Evolutionary conservation across 2,329 filamentous ascomycete species (phyloP).

Genomic region (Aureobasidium sp.): DNA sequence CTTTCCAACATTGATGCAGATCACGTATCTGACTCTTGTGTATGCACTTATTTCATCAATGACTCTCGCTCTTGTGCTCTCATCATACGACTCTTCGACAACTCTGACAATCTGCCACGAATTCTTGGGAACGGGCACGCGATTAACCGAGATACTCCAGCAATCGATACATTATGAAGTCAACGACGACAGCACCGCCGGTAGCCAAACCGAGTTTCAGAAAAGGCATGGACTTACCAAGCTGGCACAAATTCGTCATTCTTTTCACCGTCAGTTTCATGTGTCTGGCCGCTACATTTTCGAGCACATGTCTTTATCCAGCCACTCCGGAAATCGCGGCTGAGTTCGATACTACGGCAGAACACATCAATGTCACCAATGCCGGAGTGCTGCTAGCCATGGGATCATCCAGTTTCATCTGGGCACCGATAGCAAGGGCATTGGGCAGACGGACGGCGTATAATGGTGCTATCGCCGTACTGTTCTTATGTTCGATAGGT

Average conservation of each 20-base stretch:
- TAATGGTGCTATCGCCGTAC: constrained; percentile 52
- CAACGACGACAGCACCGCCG: not conserved
- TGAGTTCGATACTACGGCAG: constrained; percentile 56
- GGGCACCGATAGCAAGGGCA: constrained; percentile 54
- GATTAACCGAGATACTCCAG: not conserved
- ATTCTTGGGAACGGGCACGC: not conserved
- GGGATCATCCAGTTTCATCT: constrained; percentile 60
- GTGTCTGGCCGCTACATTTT: constrained; percentile 64
- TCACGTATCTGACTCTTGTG: constrained; percentile 1
- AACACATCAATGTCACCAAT: constrained; percentile 64
- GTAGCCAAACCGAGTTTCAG: not conserved
- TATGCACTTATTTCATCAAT: not conserved
- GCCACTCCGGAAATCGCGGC: constrained; percentile 64
- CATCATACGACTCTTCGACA: not conserved
- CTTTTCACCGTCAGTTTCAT: constrained; percentile 63
- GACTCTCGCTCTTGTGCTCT: not conserved
- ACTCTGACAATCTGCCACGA: not conserved
- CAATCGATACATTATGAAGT: not conserved
- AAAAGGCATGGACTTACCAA: not conserved
- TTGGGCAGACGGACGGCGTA: constrained; percentile 40
- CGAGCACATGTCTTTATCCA: constrained; percentile 62
- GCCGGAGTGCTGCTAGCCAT: constrained; percentile 63
- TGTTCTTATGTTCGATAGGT: constrained; percentile 60
- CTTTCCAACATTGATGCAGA: not conserved
- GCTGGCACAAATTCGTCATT: constrained; percentile 51